A percentile compares a stretch with the other conserved stretches of the same genome.
Evolutionary conservation across 2,329 filamentous ascomycete species (phyloP).

Genomic region (Talaromyces albobiverticillius): DNA sequence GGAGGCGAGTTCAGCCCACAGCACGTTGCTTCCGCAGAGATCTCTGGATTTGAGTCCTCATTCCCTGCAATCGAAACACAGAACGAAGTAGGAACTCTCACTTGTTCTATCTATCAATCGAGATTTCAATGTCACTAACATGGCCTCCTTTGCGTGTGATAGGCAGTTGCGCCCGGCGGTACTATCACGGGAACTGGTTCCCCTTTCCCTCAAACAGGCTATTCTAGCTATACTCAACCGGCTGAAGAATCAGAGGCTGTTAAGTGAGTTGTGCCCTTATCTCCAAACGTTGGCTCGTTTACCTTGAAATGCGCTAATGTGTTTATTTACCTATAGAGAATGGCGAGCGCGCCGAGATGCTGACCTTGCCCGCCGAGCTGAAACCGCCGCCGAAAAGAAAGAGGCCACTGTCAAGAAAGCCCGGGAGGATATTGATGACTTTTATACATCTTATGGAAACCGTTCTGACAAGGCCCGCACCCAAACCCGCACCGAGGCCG

Average conservation of each 20-base stretch:
- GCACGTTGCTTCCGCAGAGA: slow-evolving; percentile 38
- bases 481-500: slow-evolving; percentile 86
- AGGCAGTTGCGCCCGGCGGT: slow-evolving; percentile 72
- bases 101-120: too few species aligned
- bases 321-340: slow-evolving; percentile 48
- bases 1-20: slow-evolving; percentile 39
- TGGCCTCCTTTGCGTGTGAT: slow-evolving; percentile 16
- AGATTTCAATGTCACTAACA: slow-evolving; percentile 15
- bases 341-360: slow-evolving; percentile 91
- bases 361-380: slow-evolving; percentile 76
- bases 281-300: too few species aligned
- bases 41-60: slow-evolving; percentile 74
- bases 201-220: slow-evolving; percentile 55
- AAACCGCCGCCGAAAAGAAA: slow-evolving; percentile 79
- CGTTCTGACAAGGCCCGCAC: slow-evolving; percentile 93
- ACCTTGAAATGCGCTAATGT: neutral
- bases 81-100: slow-evolving; percentile 61
- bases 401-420: slow-evolving; percentile 83
- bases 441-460: slow-evolving; percentile 98
- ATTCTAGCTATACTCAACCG: slow-evolving; percentile 52
- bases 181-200: slow-evolving; percentile 71
- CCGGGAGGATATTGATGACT: slow-evolving; percentile 93
- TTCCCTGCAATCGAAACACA: slow-evolving; percentile 78
- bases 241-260: slow-evolving; percentile 89
- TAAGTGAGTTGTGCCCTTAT: too few species aligned